Base-by-base conservation (phyloP, 306 rosid species). In the Quercus parvula region DNA sequence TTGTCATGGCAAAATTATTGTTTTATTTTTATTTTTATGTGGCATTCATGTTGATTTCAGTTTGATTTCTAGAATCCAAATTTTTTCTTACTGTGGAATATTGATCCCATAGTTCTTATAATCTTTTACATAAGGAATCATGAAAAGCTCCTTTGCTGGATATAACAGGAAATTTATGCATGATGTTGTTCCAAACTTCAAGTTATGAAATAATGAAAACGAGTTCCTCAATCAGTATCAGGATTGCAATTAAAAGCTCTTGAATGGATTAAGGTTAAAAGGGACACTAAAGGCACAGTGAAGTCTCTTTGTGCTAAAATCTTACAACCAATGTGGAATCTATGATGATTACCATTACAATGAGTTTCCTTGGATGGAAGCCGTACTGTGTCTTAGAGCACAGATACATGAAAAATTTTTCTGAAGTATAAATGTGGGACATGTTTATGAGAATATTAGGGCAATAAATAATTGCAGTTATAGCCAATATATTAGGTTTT, bases 41-140 rank as follows among this genome's bases (percentile, higher is more conserved):
- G 5, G 22, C 31, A 24, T 74, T 78, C n/a, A 61, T 78, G 75
- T 55, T 61, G 46, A 74, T 62, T 64, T 61, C 77, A 74, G 58
- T 41, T 41, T 41, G 18, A 44, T 79, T 27, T 77, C 51, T 80
- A 69, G 31, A 57, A 22, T 71, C 35, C 44, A 38, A 15, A 24
- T 61, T 51, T 81, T 69, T 56, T 64, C 56, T 28, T 56, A 55
- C 62, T 56, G 72, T 75, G 28, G 70, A 73, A 66, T 66, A 31
- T 66, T 35, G 25, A 8, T 46, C 35, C 10, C 72, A 67, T 33
- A 19, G 15, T 19, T 33, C 27, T 11, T 49, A 49, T 13, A 49
- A 49, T 11, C 54, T 12, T 24, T 59, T 9, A 59, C 18, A 24
- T 59, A 22, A 10, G 17, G 54, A 49, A 49, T 28, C 17, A 5